Evolutionary conservation across 768 basidiomycete genomes (phyloP).

Genomic region (Panellus pusillus): DNA sequence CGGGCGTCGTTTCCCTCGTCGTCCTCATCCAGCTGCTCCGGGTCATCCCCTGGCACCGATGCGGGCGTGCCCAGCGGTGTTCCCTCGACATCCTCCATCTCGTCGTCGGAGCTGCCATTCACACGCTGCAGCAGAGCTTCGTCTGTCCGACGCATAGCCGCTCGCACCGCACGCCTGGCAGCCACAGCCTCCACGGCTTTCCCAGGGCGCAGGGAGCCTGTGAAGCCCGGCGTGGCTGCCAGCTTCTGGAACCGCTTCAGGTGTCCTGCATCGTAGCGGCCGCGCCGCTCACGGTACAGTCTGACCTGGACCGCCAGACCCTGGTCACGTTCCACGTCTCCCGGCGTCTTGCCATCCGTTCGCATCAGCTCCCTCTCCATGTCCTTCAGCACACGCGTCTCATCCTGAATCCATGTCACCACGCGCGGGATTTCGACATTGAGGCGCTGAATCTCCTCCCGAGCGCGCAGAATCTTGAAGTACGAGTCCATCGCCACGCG

Average conservation of each 20-base stretch:
- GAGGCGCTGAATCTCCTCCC: conserved; percentile 25
- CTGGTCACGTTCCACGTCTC: neutral
- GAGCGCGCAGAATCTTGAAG: conserved; percentile 21
- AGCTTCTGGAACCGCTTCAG: neutral
- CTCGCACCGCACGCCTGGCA: neutral
- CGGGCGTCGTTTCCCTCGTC: neutral
- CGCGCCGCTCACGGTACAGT: neutral
- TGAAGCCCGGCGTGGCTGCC: conserved; percentile 6
- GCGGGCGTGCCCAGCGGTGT: neutral
- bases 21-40: neutral
- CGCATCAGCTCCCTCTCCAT: neutral
- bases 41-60: neutral
- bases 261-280: conserved; percentile 3
- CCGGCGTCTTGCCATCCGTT: neutral
- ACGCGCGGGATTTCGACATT: conserved; percentile 26
- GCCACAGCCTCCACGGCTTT: neutral
- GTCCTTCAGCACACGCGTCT: neutral
- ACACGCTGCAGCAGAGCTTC: no score
- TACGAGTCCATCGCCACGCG: conserved; percentile 17
- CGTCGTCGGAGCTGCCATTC: neutral
- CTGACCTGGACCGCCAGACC: neutral
- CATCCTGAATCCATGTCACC: conserved; percentile 1
- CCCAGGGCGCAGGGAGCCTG: neutral
- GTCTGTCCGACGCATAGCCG: neutral
- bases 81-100: neutral